Conservation (phyloP, 768 basidiomycete genomes). For the Symmetrospora coprosmae region DNA sequence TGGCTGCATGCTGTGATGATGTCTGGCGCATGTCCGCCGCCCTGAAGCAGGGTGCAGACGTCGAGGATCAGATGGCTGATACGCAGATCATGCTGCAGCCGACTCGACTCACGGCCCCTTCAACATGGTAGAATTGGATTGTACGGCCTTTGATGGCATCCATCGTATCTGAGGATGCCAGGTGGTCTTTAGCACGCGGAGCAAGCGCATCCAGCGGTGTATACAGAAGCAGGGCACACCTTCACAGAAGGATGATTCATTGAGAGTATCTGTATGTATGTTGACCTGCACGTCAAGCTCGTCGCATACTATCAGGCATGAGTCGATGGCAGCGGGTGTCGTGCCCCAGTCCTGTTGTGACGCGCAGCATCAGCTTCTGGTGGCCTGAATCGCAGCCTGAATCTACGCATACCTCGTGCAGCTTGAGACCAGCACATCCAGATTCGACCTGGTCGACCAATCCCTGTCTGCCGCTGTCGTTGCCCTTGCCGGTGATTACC, state of each 20-base stretch:
- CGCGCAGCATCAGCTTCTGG: not conserved
- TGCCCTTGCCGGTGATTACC: conserved; percentile 92
- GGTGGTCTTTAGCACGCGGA: conserved; percentile 15
- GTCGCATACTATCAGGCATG: conserved; percentile 66
- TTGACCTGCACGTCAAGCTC: conserved; percentile 91
- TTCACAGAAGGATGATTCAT: conserved; percentile 94
- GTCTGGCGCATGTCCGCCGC: conserved; percentile 92
- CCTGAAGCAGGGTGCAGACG: too few relatives aligned
- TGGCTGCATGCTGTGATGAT: conserved; percentile 92
- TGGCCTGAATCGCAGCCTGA: not conserved
- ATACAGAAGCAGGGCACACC: conserved; percentile 42
- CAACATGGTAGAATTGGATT: conserved; percentile 93
- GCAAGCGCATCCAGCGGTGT: not conserved
- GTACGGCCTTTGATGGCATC: conserved; percentile 75
- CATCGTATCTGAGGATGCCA: conserved; percentile 53
- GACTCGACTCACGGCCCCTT: conserved; percentile 69
- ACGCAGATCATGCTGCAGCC: too few relatives aligned
- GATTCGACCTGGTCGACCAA: conserved; percentile 68
- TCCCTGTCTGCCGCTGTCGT: conserved; percentile 62
- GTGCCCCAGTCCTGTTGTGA: conserved; percentile 22
- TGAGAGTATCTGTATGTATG: conserved; percentile 93
- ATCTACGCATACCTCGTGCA: conserved; percentile 52
- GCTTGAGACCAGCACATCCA: conserved; percentile 76
- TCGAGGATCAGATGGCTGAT: too few relatives aligned
- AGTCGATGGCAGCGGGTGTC: conserved; percentile 57